Base-by-base conservation (phyloP, 2,329 filamentous ascomycete genomes). In the Domatiomyces catenatus region DNA sequence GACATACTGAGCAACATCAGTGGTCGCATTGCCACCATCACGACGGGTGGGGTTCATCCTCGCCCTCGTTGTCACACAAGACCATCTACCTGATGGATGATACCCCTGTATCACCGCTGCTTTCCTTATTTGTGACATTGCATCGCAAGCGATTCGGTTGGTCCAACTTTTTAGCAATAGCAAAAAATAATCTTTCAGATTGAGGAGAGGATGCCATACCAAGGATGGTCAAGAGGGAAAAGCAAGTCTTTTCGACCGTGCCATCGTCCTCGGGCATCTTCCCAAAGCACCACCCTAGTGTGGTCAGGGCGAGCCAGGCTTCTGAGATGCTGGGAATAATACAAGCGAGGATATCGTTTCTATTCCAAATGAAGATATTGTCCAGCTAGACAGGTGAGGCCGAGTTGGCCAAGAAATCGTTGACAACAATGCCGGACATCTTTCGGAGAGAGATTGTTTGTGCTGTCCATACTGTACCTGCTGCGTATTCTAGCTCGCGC, bases 61-160 rank as follows among this genome's bases (percentile, higher is more conserved):
- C 8, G 32, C 32, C 32, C 15, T 4, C 20, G 5, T 12, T 28
- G 15, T 26, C 45, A 26, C 44, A 46, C 45, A 28, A 32, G 8
- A 24, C 19, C 19, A 18, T 47, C 20, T 15, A 22, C 45, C 19
- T 47, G 17, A 47, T 15, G 17, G 24, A 17, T 47, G 45, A 47
- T 47, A 47, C 45, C 45, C 45, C 43, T 47, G 45, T 47, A 47
- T 47, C 45, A 47, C 17, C 22, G 45, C 20, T 47, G 28, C 45
- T 26, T 18, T 47, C 26, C 45, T 22, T 47, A 17, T 47, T 17
- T 17, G 28, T 47, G 17, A 18, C 10, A 32, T 47, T 47, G 45
- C 45, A 47, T 47, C 45, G 45, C 45, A 47, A 47, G 45, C 45
- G 45, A 47, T 18, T 26, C 8, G 17, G 17, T 24, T 47, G 17